Conservation (phyloP, 805 yeast genomes). For the Candida wancherniae region DNA sequence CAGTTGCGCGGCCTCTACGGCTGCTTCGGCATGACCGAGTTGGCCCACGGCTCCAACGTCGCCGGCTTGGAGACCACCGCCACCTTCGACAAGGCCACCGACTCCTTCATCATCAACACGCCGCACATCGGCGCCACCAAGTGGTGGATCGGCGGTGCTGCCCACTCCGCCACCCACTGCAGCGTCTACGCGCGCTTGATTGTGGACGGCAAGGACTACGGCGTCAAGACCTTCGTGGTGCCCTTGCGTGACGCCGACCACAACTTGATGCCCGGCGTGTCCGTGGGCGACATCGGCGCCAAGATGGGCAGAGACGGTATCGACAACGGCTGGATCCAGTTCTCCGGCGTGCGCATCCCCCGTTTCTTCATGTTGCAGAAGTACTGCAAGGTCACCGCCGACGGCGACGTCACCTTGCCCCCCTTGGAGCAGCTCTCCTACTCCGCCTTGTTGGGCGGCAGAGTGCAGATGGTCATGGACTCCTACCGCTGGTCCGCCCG, state of each 20-base stretch:
- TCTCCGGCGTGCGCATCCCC: slow-evolving; percentile 18
- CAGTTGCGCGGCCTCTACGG: slow-evolving; percentile 16
- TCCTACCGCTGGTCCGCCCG: slow-evolving; percentile 18
- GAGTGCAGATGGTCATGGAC: slow-evolving; percentile 20
- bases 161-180: slow-evolving; percentile 20
- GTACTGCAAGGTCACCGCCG: slow-evolving; percentile 15
- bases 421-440: slow-evolving; percentile 19
- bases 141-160: slow-evolving; percentile 24
- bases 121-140: slow-evolving; percentile 22
- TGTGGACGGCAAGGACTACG: slow-evolving; percentile 19
- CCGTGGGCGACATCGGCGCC: slow-evolving; percentile 21
- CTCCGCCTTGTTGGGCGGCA: slow-evolving; percentile 19
- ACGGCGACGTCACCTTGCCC: slow-evolving; percentile 17
- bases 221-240: slow-evolving; percentile 20
- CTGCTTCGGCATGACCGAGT: slow-evolving; percentile 21
- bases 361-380: slow-evolving; percentile 20
- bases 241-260: slow-evolving; percentile 19
- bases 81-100: slow-evolving; percentile 17
- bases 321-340: slow-evolving; percentile 22
- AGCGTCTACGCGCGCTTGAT: slow-evolving; percentile 18
- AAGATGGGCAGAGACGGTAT: slow-evolving; percentile 22
- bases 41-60: slow-evolving; percentile 20
- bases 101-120: slow-evolving; percentile 19
- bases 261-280: slow-evolving; percentile 18
- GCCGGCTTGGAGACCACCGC: slow-evolving; percentile 22